Conservation (phyloP, 1,284 basidiomycete species). For the Trichosporon asahii region DNA sequence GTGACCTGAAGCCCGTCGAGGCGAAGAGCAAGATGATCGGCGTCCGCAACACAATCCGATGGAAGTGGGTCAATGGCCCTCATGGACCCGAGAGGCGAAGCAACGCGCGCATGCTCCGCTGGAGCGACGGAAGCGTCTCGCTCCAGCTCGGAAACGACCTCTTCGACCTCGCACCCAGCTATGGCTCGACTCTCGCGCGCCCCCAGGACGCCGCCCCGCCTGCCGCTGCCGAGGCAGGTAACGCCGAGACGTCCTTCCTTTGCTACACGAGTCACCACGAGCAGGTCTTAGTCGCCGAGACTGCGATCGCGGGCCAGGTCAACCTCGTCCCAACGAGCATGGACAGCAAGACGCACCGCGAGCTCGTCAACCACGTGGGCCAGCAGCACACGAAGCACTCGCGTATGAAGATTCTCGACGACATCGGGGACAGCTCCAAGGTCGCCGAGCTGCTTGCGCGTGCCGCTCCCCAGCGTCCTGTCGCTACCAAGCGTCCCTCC, state of each 20-base stretch:
- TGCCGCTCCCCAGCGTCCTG: conserved; percentile 26
- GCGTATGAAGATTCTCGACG: conserved; percentile 45
- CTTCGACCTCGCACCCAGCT: conserved; percentile 47
- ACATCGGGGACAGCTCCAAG: conserved; percentile 32
- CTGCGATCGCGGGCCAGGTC: conserved; percentile 42
- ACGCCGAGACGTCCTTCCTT: conserved; percentile 36
- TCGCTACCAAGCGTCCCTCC: conserved; percentile 10
- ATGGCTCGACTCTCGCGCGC: conserved; percentile 34
- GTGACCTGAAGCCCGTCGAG: conserved; percentile 24
- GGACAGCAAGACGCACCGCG: conserved; percentile 45
- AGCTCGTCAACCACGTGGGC: conserved; percentile 45
- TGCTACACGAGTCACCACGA: conserved; percentile 31
- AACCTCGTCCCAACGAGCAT: conserved; percentile 43
- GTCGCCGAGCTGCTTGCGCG: conserved; percentile 33
- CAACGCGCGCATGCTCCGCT: conserved; percentile 49
- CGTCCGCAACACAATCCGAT: conserved; percentile 49
- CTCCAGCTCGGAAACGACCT: conserved; percentile 49
- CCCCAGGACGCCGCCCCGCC: conserved; percentile 16
- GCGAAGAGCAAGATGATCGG: conserved; percentile 48
- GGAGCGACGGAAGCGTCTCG: conserved; percentile 50
- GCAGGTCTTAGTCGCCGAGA: conserved; percentile 42
- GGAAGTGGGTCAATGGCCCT: conserved; percentile 45
- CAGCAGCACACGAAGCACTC: conserved; percentile 47
- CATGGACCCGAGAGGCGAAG: conserved; percentile 41
- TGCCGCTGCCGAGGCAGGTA: not conserved